Percentiles rank a stretch among this genome's conserved stretches.
These are phyloP conservation scores for Lactarius quietus DNA, from an alignment of 768 basidiomycete genomes.

Conservation along the genomic window DNA sequence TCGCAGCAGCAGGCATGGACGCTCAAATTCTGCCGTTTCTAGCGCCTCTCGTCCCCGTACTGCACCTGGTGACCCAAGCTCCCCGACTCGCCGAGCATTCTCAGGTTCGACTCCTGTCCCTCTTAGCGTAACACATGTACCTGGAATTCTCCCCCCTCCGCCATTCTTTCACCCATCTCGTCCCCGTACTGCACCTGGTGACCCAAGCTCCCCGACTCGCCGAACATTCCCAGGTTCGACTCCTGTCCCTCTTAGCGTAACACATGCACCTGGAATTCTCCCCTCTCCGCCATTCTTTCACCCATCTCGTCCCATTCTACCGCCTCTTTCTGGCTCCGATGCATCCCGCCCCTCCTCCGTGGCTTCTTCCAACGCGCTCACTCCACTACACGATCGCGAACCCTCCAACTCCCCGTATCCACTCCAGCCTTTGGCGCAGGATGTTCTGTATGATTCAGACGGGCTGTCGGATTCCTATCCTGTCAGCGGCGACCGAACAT, in stretches of 20 bases:
- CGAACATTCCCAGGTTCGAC: constrained; percentile 9
- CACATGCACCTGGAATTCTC: constrained; percentile 71
- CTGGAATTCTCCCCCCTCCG: constrained; percentile 73
- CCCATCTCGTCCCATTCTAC: constrained; percentile 57
- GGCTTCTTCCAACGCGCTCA: constrained; percentile 29
- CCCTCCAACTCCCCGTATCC: constrained; percentile 35
- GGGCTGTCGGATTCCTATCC: constrained; percentile 31
- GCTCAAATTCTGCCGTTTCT: constrained; percentile 22
- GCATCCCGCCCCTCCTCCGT: constrained; percentile 34
- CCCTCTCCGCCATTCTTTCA: constrained; percentile 79
- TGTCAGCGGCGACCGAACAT: constrained; percentile 7
- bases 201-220: constrained; percentile 22
- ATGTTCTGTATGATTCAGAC: constrained; percentile 43
- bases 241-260: constrained; percentile 29
- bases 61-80: constrained; percentile 23
- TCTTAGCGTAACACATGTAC: constrained; percentile 49
- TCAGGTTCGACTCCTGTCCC: constrained; percentile 12
- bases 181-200: too few relatives aligned
- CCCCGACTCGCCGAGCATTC: constrained; percentile 19
- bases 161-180: constrained; percentile 74
- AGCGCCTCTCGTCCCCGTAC: constrained; percentile 21
- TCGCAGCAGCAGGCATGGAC: constrained; percentile 20
- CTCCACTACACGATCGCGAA: constrained; percentile 15
- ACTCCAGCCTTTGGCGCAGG: constrained; percentile 39
- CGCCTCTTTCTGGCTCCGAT: constrained; percentile 39